Percentiles rank a stretch among this genome's conserved stretches.
Evolutionary conservation across 345 rosid species (phyloP).

Genomic region (Populus davidiana): DNA sequence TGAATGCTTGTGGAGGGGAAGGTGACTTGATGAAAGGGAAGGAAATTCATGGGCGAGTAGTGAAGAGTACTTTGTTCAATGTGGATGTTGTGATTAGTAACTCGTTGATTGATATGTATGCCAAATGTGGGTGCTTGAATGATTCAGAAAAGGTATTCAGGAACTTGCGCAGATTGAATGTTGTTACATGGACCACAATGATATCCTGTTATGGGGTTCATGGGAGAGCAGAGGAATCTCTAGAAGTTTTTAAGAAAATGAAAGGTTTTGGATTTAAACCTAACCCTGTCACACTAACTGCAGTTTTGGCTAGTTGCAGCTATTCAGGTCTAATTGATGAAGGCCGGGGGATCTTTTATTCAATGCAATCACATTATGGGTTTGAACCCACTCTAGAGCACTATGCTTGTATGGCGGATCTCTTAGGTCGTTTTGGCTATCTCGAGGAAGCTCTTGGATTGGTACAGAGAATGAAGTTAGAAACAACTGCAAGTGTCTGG

Average conservation of each 20-base stretch:
- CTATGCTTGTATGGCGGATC: slow-evolving; percentile 22
- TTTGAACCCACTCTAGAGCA: slow-evolving; percentile 14
- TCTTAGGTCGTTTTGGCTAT: slow-evolving; percentile 18
- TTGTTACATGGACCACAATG: slow-evolving; percentile 22
- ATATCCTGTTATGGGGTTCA: slow-evolving; percentile 27
- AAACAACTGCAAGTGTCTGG: slow-evolving; percentile 25
- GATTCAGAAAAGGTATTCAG: slow-evolving; percentile 20
- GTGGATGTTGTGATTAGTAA: slow-evolving; percentile 20
- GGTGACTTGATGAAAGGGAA: slow-evolving; percentile 26
- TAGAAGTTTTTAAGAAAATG: slow-evolving; percentile 13
- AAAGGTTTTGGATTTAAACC: slow-evolving; percentile 17
- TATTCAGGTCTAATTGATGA: slow-evolving; percentile 26
- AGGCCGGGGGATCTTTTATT: slow-evolving; percentile 15
- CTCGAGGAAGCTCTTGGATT: slow-evolving; percentile 21
- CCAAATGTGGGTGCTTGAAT: slow-evolving; percentile 17
- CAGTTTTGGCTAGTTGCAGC: slow-evolving; percentile 25
- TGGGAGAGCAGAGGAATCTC: slow-evolving; percentile 18
- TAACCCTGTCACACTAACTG: slow-evolving; percentile 24
- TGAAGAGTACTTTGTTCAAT: slow-evolving; percentile 6
- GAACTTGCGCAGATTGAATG: slow-evolving; percentile 11
- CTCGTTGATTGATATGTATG: slow-evolving; percentile 25
- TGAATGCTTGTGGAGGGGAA: slow-evolving; percentile 21
- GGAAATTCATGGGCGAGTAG: slow-evolving; percentile 21
- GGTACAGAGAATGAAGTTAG: slow-evolving; percentile 1
- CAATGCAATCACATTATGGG: slow-evolving; percentile 14